Base-by-base conservation (phyloP, 106 monocot species). In the Agapanthus africanus region DNA sequence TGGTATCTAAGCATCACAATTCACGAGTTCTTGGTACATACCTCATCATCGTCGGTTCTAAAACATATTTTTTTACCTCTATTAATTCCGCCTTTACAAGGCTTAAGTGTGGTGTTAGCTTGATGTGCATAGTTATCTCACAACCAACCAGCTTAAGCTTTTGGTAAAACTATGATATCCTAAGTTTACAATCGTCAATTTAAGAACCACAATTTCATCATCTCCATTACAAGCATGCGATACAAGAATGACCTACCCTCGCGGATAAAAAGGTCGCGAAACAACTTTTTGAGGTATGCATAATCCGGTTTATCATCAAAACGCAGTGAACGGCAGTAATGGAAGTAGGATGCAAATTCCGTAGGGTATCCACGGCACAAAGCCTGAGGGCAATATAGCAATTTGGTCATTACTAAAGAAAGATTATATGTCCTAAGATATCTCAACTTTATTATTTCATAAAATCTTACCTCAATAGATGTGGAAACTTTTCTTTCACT, bases 241-340 rank as follows among this genome's bases (percentile, higher is more conserved):
- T 60, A 71, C 25, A 38, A 49, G n/a, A 65, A 39, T 59, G 35
- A 40, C 47, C 16, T 60, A 90, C 90, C 86, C 69, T 90, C 86
- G 5, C 90, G 86, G 11, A 84, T 90, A 71, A 90, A 66, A 40
- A 40, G 33, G 3, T 81, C 83, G 13, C 85, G 62, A 65, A 90
- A 90, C 66, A 90, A 68, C 74, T 75, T 80, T 69, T 86, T 90
- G 7, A 86, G 73, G 59, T 90, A 90, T 59, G 78, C 73, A 76
- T 90, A 90, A 68, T 83, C 90, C 32, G 90, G 86, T 37, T 79
- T 82, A 50, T 87, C 91, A 67, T 90, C 82, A 79, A 90, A 31
- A 31, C 83, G 86, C 4, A 90, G 75, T 26, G 66, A 66, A 38
- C 83, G 81, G 31, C 90, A 83, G 39, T 90, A 84, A 16, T 86